These are phyloP conservation scores for Fusarium veterinarium DNA, from an alignment of 2,329 filamentous ascomycete genomes.

Conservation along the genomic window DNA sequence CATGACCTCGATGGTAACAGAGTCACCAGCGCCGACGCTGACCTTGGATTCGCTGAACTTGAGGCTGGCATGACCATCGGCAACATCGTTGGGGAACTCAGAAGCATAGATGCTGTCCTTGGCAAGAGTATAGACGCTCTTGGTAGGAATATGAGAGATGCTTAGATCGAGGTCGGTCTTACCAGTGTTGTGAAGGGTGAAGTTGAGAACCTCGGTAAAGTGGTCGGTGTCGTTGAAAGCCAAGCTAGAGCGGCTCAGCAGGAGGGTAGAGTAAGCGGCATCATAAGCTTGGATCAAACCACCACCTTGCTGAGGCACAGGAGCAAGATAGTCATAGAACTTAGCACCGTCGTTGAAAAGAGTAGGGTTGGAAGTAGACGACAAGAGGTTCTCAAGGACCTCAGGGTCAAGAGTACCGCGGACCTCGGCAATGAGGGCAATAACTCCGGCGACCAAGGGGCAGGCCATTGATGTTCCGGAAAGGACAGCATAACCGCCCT, in stretches of 20 bases:
- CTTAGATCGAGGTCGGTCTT: constrained; percentile 61
- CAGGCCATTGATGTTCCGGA: constrained; percentile 71
- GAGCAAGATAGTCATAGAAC: constrained; percentile 57
- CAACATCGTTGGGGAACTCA: constrained; percentile 57
- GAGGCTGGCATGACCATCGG: constrained; percentile 54
- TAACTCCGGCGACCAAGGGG: constrained; percentile 65
- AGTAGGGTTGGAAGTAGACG: constrained; percentile 61
- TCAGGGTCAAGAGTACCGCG: constrained; percentile 63
- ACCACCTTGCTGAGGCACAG: constrained; percentile 69
- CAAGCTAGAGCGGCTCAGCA: constrained; percentile 66
- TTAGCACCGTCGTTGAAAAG: constrained; percentile 58
- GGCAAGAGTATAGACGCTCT: constrained; percentile 63
- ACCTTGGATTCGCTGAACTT: constrained; percentile 56
- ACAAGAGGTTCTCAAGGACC: constrained; percentile 61
- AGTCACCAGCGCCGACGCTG: constrained; percentile 55
- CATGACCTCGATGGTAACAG: constrained; percentile 58
- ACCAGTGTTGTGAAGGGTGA: constrained; percentile 67
- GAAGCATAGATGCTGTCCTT: constrained; percentile 50
- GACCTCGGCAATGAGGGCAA: constrained; percentile 64
- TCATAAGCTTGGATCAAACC: constrained; percentile 71
- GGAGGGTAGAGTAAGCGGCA: constrained; percentile 64
- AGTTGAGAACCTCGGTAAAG: constrained; percentile 60
- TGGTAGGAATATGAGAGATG: constrained; percentile 61
- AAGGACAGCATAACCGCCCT: constrained; percentile 63
- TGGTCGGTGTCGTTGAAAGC: constrained; percentile 73